These are phyloP conservation scores for Umbelopsis sp. DNA, from an alignment of 371 early-diverging fungal genomes.

Conservation along the genomic window DNA sequence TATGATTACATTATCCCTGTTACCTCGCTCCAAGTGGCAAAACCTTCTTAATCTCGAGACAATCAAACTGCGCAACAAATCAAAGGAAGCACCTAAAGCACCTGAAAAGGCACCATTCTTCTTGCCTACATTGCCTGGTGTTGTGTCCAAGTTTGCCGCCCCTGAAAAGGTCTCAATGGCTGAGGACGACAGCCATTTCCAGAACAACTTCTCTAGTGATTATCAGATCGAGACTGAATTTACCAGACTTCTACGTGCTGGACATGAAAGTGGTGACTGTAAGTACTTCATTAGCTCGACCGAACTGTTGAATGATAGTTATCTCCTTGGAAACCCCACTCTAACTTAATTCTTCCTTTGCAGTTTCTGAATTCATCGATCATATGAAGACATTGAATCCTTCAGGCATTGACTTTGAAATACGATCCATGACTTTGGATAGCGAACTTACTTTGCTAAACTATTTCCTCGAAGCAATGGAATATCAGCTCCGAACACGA, in stretches of 20 bases:
- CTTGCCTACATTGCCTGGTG: constrained; percentile 78
- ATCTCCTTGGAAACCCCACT: neutral
- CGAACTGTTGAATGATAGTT: neutral
- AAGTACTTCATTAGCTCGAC: constrained; percentile 26
- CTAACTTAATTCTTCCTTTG: neutral
- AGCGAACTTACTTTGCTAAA: constrained; percentile 57
- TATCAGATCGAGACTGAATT: constrained; percentile 65
- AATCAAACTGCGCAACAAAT: constrained; percentile 93
- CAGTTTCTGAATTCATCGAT: constrained; percentile 55
- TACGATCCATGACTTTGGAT: constrained; percentile 75
- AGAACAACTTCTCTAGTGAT: constrained; percentile 34
- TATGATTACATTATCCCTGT: constrained; percentile 83
- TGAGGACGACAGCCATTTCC: constrained; percentile 39
- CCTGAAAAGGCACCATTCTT: constrained; percentile 95
- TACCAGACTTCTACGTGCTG: constrained; percentile 51
- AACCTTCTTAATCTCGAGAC: constrained; percentile 85
- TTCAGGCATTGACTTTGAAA: constrained; percentile 83
- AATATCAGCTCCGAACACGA: constrained; percentile 59
- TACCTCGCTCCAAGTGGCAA: constrained; percentile 90
- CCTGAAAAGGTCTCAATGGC: constrained; percentile 30
- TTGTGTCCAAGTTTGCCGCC: constrained; percentile 68
- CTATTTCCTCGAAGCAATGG: constrained; percentile 67
- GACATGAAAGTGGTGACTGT: constrained; percentile 57
- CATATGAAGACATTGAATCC: constrained; percentile 77
- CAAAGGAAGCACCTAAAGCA: constrained; percentile 83